Evolutionary conservation across 306 rosid genomes (phyloP).

Genomic region (Dryas drummondii): DNA sequence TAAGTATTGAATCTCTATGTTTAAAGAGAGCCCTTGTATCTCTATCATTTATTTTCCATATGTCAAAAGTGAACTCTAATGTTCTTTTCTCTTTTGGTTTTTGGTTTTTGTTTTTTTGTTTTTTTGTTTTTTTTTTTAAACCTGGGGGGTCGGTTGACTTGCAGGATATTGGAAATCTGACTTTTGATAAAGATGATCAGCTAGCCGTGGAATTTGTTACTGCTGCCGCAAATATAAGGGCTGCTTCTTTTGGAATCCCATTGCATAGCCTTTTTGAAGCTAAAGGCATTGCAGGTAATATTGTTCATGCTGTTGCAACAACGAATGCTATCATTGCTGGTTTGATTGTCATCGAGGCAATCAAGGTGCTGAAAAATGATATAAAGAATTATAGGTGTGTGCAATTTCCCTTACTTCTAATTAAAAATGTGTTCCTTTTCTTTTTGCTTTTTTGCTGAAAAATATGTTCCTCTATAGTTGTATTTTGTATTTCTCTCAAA

Average conservation of each 20-base stretch:
- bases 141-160: constrained; percentile 11
- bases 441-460: background rate
- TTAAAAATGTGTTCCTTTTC: background rate
- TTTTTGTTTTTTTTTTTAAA: constrained; percentile 3
- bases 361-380: constrained; percentile 87
- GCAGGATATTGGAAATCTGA: constrained; percentile 87
- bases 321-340: constrained; percentile 97
- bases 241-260: constrained; percentile 88
- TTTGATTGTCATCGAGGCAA: constrained; percentile 93
- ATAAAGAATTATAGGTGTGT: constrained; percentile 65
- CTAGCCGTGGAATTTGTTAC: constrained; percentile 97
- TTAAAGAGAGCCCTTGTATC: constrained; percentile 23
- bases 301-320: constrained; percentile 98
- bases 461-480: background rate
- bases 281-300: constrained; percentile 98
- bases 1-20: background rate
- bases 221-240: constrained; percentile 94
- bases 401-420: constrained; percentile 19
- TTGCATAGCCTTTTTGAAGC: constrained; percentile 97
- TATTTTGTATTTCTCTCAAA: background rate
- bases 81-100: background rate
- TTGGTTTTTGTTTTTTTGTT: background rate
- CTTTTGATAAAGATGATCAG: constrained; percentile 98
- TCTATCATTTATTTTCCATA: constrained; percentile 12
- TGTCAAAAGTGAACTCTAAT: background rate